These are phyloP conservation scores for Globisporangium alternatum DNA, from an alignment of 352 stramenopile genomes.

Conservation along the genomic window DNA sequence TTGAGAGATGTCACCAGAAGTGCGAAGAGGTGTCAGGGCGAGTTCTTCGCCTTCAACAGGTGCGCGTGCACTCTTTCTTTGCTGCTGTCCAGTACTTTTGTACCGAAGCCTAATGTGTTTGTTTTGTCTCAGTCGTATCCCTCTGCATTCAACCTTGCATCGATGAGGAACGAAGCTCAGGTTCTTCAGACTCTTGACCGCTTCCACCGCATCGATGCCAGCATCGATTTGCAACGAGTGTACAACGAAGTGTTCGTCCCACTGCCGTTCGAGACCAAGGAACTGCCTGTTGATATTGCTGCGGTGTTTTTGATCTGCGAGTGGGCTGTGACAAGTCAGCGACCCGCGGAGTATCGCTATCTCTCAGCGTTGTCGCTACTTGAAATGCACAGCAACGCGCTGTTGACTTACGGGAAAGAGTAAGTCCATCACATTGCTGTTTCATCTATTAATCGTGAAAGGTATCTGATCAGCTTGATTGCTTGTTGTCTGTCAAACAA, in stretches of 20 bases:
- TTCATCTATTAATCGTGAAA: not conserved
- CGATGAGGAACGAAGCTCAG: constrained; percentile 72
- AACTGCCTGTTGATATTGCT: constrained; percentile 67
- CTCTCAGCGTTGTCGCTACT: constrained; percentile 73
- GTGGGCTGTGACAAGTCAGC: constrained; percentile 80
- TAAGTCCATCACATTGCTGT: constrained; percentile 24
- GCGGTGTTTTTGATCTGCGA: constrained; percentile 77
- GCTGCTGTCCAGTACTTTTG: not conserved
- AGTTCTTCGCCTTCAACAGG: constrained; percentile 67
- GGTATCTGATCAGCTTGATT: constrained; percentile 8
- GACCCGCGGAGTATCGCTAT: constrained; percentile 79
- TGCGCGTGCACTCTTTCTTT: constrained; percentile 5
- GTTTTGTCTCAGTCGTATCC: constrained; percentile 23
- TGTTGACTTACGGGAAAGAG: constrained; percentile 59
- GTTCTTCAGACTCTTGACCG: constrained; percentile 76
- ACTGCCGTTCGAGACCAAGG: constrained; percentile 28
- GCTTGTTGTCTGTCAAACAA: constrained; percentile 1
- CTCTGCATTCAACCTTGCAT: constrained; percentile 27
- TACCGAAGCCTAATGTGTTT: not conserved
- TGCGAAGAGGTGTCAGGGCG: constrained; percentile 57
- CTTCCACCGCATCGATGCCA: constrained; percentile 79
- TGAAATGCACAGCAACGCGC: constrained; percentile 74
- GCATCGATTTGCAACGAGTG: constrained; percentile 58
- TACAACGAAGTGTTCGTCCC: constrained; percentile 75
- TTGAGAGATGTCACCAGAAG: constrained; percentile 48